These are phyloP conservation scores for Cercospora zeae-maydis DNA, from an alignment of 2,329 filamentous ascomycete species.

Conservation along the genomic window DNA sequence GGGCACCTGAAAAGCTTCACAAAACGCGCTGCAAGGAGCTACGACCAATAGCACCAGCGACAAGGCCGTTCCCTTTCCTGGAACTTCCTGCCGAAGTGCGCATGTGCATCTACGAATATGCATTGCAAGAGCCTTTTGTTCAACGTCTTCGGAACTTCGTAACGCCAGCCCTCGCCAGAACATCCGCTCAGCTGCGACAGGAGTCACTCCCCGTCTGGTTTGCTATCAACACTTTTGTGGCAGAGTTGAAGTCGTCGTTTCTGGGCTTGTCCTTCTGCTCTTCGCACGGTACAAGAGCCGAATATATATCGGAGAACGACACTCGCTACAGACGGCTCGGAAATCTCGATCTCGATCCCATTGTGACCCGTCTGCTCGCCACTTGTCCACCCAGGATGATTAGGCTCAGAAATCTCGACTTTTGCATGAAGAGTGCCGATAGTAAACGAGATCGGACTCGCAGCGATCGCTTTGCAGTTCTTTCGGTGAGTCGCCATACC, in stretches of 20 bases:
- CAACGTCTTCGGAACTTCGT: conserved; percentile 4
- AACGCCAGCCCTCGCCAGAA: conserved; percentile 2
- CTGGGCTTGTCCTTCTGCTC: conserved; percentile 7
- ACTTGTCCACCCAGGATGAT: not conserved
- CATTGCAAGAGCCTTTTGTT: not conserved
- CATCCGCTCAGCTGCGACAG: conserved; percentile 18
- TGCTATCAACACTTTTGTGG: conserved; percentile 20
- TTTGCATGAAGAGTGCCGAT: conserved; percentile 10
- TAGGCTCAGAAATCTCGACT: conserved; percentile 11
- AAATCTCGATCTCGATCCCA: not conserved
- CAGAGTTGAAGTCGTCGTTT: conserved; percentile 13
- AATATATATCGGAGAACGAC: conserved; percentile 7
- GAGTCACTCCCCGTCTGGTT: conserved; percentile 27
- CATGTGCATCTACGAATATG: conserved; percentile 9
- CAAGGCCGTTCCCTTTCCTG: not conserved
- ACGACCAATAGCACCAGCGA: not conserved
- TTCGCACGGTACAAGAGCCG: conserved; percentile 4
- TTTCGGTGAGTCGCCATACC: conserved; percentile 5
- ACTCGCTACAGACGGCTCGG: conserved; percentile 7
- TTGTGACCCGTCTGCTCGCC: conserved; percentile 1
- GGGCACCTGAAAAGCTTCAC: not conserved
- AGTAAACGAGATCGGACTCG: not conserved
- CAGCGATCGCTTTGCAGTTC: conserved; percentile 11
- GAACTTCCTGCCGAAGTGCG: conserved; percentile 15
- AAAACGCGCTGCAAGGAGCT: conserved; percentile 1